Evolutionary conservation across 345 rosid genomes (phyloP), one percentile per base, ranked within the genome.

Genomic region (Psidium guajava): DNA sequence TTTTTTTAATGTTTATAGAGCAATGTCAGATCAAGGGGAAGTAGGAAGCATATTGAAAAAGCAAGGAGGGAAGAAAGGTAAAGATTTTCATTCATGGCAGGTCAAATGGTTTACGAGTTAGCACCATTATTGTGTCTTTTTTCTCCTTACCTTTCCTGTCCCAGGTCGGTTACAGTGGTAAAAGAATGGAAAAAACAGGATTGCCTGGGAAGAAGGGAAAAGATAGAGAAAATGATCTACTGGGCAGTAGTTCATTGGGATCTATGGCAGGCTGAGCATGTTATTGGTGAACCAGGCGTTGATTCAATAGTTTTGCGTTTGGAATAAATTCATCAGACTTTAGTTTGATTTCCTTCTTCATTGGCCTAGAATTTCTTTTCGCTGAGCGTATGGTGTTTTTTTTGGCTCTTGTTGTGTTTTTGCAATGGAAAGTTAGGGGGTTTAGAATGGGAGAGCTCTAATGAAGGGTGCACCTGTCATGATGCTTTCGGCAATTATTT

Each of bases 1-100:
- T 20, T 52, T n/a, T 54, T 85, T 82, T 85, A 15, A 49, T 82
- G 18, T 27, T 88, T 75, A n/a, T 84, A 89, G 90, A 40, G 61
- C 25, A 27, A 83, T 69, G 83, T 44, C 82, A 42, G 86, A 75
- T 58, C 40, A 55, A 54, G 90, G 77, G 84, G 83, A 86, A 83
- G 87, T 81, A 52, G 54, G 32, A 50, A 86, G 49, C 56, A 58
- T 83, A 80, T 73, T 49, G 59, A 82, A 82, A 81, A 82, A 84
- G 57, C 73, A 64, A 40, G 59, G 28, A 20, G 82, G 22, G 50
- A 90, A 86, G 86, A 87, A 90, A 89, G 87, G 88, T 82, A 80
- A 89, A 86, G 52, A 69, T 36, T 36, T 32, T 64, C 75, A 28
- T 16, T 32, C 44, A 28, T 69, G 77, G 77, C 77, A 36, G 47